Percentiles rank a stretch among this genome's conserved stretches.
Conservation (phyloP, 805 yeast genomes). For the Cyberlindnera saturnus region DNA sequence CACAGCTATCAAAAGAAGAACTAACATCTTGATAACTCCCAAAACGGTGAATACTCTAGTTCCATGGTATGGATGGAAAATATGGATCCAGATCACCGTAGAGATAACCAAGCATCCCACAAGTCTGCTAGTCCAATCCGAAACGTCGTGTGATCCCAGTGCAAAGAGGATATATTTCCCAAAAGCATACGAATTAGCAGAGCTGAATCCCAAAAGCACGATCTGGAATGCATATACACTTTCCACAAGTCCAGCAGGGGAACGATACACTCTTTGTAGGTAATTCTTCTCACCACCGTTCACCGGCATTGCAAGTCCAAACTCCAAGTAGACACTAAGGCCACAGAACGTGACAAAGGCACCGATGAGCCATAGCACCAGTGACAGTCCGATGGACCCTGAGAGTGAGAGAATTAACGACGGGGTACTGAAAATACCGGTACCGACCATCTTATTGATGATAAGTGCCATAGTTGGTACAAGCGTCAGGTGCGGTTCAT, state of each 20-base stretch:
- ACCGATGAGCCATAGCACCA: constrained; percentile 58
- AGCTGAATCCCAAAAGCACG: constrained; percentile 54
- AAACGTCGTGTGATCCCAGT: constrained; percentile 30
- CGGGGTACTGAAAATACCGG: constrained; percentile 68
- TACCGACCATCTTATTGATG: constrained; percentile 66
- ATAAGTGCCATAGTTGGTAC: constrained; percentile 33
- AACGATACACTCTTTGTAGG: constrained; percentile 48
- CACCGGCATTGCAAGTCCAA: constrained; percentile 58
- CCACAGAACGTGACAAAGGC: constrained; percentile 51
- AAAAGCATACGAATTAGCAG: constrained; percentile 60
- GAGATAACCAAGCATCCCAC: constrained; percentile 46
- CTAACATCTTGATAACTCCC: constrained; percentile 48
- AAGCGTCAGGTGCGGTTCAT: constrained; percentile 15
- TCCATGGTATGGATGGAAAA: constrained; percentile 43
- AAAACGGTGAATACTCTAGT: constrained; percentile 45
- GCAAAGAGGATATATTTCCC: constrained; percentile 51
- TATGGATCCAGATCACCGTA: constrained; percentile 42
- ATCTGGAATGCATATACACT: constrained; percentile 44
- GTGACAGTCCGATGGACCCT: constrained; percentile 54
- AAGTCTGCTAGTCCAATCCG: constrained; percentile 32
- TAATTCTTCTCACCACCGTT: constrained; percentile 70
- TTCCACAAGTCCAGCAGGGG: constrained; percentile 49
- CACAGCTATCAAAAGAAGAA: constrained; percentile 41
- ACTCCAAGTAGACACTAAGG: constrained; percentile 54
- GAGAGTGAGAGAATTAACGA: constrained; percentile 51